These are phyloP conservation scores for Rhizomucor miehei DNA, from an alignment of 371 early-diverging fungal genomes.

Conservation along the genomic window DNA sequence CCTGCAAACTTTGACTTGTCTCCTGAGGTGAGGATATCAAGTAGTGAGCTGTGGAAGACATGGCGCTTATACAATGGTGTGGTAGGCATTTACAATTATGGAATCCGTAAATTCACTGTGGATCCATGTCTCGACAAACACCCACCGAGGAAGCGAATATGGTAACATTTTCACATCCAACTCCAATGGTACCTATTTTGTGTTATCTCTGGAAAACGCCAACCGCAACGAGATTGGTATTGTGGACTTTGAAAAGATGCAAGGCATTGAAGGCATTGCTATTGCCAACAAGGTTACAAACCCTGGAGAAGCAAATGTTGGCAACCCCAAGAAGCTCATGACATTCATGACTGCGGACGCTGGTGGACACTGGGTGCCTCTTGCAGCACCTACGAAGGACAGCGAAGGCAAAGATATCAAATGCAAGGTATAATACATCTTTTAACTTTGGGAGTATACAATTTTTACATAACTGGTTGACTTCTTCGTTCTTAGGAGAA, in stretches of 20 bases:
- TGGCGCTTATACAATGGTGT: background rate
- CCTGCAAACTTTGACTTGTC: conserved; percentile 60
- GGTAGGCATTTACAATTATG: conserved; percentile 77
- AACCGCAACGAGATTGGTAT: conserved; percentile 81
- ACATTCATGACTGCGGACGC: conserved; percentile 84
- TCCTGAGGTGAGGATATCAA: conserved; percentile 27
- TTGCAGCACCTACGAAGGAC: conserved; percentile 58
- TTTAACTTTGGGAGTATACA: background rate
- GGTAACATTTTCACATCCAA: conserved; percentile 87
- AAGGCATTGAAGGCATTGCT: conserved; percentile 87
- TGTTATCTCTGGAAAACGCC: conserved; percentile 62
- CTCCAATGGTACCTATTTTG: conserved; percentile 83
- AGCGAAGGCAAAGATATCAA: conserved; percentile 37
- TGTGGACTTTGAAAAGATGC: conserved; percentile 94
- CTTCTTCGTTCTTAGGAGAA: background rate
- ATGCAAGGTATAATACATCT: conserved; percentile 12
- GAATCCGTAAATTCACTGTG: conserved; percentile 74
- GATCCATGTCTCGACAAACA: conserved; percentile 70
- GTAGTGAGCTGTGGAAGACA: background rate
- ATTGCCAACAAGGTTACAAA: conserved; percentile 84
- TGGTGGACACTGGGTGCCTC: conserved; percentile 68
- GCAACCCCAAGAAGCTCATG: conserved; percentile 50
- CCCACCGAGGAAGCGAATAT: conserved; percentile 61
- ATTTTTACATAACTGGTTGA: background rate
- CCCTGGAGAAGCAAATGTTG: conserved; percentile 51